Evolutionary conservation across 768 basidiomycete species (phyloP).

Genomic region (Tricholoma terreum): DNA sequence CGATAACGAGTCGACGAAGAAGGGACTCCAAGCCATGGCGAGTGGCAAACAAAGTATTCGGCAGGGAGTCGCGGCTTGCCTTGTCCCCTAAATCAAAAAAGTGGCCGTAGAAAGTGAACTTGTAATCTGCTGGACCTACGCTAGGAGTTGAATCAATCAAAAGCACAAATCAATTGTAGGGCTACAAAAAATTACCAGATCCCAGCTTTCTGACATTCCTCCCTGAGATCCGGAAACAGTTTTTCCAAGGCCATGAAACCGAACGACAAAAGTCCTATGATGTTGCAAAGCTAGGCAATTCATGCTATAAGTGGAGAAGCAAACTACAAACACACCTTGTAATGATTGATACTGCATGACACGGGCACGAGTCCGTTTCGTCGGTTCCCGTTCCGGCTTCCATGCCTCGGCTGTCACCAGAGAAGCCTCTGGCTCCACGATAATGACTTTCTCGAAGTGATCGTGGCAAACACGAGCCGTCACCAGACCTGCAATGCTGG

Average conservation of each 20-base stretch:
- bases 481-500: slow-evolving; percentile 28
- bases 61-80: slow-evolving; percentile 8
- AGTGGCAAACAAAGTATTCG: slow-evolving; percentile 18
- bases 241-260: background rate
- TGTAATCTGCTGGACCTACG: slow-evolving; percentile 15
- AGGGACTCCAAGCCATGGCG: slow-evolving; percentile 28
- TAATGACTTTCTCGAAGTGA: slow-evolving; percentile 29
- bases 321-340: slow-evolving; percentile 5
- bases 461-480: slow-evolving; percentile 28
- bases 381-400: slow-evolving; percentile 16
- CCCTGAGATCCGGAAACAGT: background rate
- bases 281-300: background rate
- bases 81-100: slow-evolving; percentile 7
- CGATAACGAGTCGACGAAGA: slow-evolving; percentile 23
- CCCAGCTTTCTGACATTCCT: background rate
- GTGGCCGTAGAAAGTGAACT: slow-evolving; percentile 12
- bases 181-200: background rate
- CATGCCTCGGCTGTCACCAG: slow-evolving; percentile 19
- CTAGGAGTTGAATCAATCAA: slow-evolving; percentile 1
- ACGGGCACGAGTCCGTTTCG: slow-evolving; percentile 11
- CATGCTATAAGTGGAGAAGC: background rate
- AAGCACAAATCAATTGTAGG: background rate
- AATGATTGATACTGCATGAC: slow-evolving; percentile 28
- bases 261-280: background rate
- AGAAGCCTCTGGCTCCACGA: slow-evolving; percentile 31